Conservation (phyloP, 1,284 basidiomycete genomes). For the Microbotryomycetes sp. region DNA sequence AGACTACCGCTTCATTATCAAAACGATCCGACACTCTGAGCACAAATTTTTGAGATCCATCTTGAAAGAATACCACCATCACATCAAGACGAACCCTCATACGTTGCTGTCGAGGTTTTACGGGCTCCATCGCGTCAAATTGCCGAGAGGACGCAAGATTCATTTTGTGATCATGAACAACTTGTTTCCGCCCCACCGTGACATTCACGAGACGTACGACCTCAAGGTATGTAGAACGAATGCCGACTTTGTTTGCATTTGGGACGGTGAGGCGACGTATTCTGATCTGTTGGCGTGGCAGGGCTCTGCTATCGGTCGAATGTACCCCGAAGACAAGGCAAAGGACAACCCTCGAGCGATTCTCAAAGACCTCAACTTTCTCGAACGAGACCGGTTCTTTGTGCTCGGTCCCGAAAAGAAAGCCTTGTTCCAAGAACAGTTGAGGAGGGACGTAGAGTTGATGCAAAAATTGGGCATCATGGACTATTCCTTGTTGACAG, state of each 20-base stretch:
- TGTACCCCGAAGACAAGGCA: conserved; percentile 80
- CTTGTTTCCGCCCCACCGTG: conserved; percentile 92
- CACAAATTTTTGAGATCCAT: conserved; percentile 87
- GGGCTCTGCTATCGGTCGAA: conserved; percentile 81
- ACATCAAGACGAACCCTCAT: conserved; percentile 85
- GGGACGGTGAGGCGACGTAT: not conserved
- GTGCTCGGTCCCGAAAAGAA: conserved; percentile 92
- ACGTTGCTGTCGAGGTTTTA: conserved; percentile 91
- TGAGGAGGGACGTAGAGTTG: conserved; percentile 77
- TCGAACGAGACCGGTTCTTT: conserved; percentile 65
- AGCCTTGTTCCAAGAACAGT: conserved; percentile 79
- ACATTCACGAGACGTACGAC: conserved; percentile 96
- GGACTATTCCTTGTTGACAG: conserved; percentile 93
- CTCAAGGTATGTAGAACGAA: conserved; percentile 52
- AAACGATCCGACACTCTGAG: conserved; percentile 90
- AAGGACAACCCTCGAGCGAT: conserved; percentile 74
- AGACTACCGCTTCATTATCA: conserved; percentile 99
- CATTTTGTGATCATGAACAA: conserved; percentile 99
- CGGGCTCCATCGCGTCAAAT: conserved; percentile 91
- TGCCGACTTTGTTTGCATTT: not conserved
- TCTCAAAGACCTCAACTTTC: conserved; percentile 95
- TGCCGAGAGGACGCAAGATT: conserved; percentile 87
- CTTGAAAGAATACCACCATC: conserved; percentile 75
- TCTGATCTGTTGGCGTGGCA: conserved; percentile 2
- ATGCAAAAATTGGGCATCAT: conserved; percentile 78